These are phyloP conservation scores for Opeltia flavorubescens DNA, from an alignment of 495 filamentous ascomycete genomes.

Conservation along the genomic window DNA sequence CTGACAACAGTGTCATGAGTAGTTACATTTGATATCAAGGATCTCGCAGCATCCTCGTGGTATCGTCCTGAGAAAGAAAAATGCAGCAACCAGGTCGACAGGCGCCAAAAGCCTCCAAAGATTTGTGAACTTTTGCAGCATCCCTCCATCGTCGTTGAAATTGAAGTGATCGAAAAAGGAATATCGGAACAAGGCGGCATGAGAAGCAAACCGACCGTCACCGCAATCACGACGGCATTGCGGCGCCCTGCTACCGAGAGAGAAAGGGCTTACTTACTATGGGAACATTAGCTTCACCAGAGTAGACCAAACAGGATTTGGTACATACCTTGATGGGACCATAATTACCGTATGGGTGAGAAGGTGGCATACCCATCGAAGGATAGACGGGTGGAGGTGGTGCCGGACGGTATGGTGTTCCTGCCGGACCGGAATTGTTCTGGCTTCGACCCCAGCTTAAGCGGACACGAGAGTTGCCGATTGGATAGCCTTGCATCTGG, in stretches of 20 bases:
- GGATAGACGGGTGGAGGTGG: constrained; percentile 81
- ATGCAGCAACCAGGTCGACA: neutral
- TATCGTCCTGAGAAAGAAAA: constrained; percentile 5
- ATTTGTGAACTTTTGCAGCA: constrained; percentile 8
- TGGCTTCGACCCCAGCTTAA: constrained; percentile 95
- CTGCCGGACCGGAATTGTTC: constrained; percentile 97
- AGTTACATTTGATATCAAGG: constrained; percentile 11
- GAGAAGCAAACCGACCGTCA: constrained; percentile 16
- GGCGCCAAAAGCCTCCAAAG: neutral
- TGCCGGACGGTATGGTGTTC: constrained; percentile 92
- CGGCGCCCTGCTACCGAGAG: constrained; percentile 13
- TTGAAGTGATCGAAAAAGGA: constrained; percentile 23
- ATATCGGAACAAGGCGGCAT: constrained; percentile 15
- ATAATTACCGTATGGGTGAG: constrained; percentile 59
- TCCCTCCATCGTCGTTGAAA: constrained; percentile 9
- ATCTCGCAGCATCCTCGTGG: constrained; percentile 7
- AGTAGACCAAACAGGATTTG: neutral
- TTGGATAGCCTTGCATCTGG: constrained; percentile 99
- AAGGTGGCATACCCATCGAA: constrained; percentile 68
- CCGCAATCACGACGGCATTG: constrained; percentile 11
- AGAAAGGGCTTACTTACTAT: constrained; percentile 15
- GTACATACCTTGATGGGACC: constrained; percentile 59
- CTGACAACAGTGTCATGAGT: constrained; percentile 1
- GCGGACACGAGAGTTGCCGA: constrained; percentile 95
- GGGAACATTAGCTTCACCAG: constrained; percentile 1